These are phyloP conservation scores for Scutellaria minor DNA, from an alignment of 257 asterid species.

Conservation along the genomic window DNA sequence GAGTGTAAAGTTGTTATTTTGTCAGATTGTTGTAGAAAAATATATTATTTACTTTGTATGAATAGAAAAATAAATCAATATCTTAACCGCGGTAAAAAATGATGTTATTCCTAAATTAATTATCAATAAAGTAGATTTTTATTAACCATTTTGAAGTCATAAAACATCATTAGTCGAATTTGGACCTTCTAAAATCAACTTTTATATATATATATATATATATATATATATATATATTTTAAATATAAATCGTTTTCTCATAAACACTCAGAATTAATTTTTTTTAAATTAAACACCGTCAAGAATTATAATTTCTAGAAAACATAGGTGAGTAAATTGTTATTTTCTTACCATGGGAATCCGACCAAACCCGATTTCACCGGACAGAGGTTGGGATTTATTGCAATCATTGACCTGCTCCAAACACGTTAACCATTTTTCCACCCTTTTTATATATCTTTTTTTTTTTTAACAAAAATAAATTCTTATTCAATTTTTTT, in stretches of 20 bases:
- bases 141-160: too few species aligned
- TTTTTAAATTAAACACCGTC: neutral
- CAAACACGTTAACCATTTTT: constrained; percentile 42
- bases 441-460: constrained; percentile 18
- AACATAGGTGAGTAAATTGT: constrained; percentile 27
- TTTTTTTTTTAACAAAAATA: neutral
- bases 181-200: too few species aligned
- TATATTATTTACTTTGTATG: too few species aligned
- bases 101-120: too few species aligned
- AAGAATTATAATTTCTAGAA: neutral
- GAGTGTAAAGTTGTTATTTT: too few species aligned
- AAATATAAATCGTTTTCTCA: neutral
- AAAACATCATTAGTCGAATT: too few species aligned
- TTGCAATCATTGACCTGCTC: constrained; percentile 53
- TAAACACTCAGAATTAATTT: neutral
- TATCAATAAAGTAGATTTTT: too few species aligned
- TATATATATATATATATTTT: neutral
- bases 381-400: constrained; percentile 41
- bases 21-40: too few species aligned
- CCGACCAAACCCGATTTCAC: constrained; percentile 49
- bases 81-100: too few species aligned
- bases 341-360: constrained; percentile 33
- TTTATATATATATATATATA: too few species aligned
- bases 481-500: neutral
- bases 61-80: too few species aligned